phyloP scores from a whole-genome alignment of 345 rosid genomes.

The Hibiscus trionum region DNA sequence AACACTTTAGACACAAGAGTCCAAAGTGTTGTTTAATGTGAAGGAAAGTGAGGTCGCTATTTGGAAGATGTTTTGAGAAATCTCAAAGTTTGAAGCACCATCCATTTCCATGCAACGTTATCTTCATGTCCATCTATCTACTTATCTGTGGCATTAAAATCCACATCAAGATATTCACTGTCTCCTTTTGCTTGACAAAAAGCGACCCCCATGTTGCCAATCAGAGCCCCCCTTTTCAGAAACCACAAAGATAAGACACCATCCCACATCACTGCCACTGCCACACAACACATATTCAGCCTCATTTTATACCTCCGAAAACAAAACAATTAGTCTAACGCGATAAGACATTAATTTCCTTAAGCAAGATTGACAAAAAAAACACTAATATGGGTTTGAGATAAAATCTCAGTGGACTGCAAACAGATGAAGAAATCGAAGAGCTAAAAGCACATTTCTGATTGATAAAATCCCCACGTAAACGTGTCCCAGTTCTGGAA shows the following conservation, averaged over 20 bases:
- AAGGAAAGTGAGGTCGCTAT: no score
- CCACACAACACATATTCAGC: background rate
- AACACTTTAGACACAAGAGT: no score
- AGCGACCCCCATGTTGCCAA: constrained; percentile 9
- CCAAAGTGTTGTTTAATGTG: no score
- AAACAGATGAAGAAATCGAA: constrained; percentile 4
- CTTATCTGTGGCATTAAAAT: background rate
- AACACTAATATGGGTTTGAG: no score
- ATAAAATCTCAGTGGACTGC: background rate
- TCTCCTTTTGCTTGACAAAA: constrained; percentile 1
- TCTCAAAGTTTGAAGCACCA: no score
- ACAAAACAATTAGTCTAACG: no score
- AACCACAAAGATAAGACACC: background rate
- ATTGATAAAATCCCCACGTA: background rate
- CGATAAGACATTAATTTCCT: no score
- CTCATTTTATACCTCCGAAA: no score
- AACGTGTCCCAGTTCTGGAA: background rate
- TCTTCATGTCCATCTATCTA: background rate
- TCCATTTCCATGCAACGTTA: background rate
- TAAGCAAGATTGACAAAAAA: no score
- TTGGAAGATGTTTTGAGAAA: no score
- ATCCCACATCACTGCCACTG: background rate
- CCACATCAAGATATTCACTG: background rate
- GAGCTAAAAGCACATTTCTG: constrained; percentile 17
- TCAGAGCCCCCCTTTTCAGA: background rate